A percentile compares a stretch with the other conserved stretches of the same genome.
phyloP scores from a whole-genome alignment of 2,329 filamentous ascomycete genomes.

The Sphaceloma murrayae region DNA sequence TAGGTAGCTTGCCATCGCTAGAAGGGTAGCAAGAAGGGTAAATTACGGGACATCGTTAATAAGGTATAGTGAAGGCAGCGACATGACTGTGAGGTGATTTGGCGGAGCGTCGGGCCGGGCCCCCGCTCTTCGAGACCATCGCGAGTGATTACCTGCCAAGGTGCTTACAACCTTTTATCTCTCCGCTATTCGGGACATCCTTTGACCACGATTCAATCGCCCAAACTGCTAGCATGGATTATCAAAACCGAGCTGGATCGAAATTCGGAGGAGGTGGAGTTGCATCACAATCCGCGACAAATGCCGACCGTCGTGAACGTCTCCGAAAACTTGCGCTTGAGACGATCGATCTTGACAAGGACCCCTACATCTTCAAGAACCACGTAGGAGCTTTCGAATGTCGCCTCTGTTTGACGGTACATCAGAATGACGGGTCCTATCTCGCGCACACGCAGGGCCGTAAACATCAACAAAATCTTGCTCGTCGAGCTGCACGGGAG shows the following conservation, averaged over 20 bases:
- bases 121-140: too few relatives aligned
- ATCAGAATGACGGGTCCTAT: conserved; percentile 98
- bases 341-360: conserved; percentile 97
- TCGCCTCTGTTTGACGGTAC: conserved; percentile 89
- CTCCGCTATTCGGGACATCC: background rate
- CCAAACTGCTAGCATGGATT: conserved; percentile 37
- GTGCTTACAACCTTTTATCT: background rate
- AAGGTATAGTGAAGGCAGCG: background rate
- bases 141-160: too few relatives aligned
- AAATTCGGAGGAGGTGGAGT: conserved; percentile 98
- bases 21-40: too few relatives aligned
- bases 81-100: background rate
- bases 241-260: conserved; percentile 84
- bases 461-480: conserved; percentile 98
- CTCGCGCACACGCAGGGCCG: conserved; percentile 96
- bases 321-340: conserved; percentile 96
- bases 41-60: too few relatives aligned
- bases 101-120: background rate
- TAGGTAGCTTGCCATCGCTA: conserved; percentile 31
- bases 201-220: background rate
- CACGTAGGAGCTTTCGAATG: conserved; percentile 98
- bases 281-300: conserved; percentile 83
- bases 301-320: conserved; percentile 93
- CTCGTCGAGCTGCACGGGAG: conserved; percentile 88
- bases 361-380: conserved; percentile 99